Evolutionary conservation across 2,329 filamentous ascomycete species (phyloP), one percentile per base, ranked within the genome.

Genomic region (Nakataea oryzae): DNA sequence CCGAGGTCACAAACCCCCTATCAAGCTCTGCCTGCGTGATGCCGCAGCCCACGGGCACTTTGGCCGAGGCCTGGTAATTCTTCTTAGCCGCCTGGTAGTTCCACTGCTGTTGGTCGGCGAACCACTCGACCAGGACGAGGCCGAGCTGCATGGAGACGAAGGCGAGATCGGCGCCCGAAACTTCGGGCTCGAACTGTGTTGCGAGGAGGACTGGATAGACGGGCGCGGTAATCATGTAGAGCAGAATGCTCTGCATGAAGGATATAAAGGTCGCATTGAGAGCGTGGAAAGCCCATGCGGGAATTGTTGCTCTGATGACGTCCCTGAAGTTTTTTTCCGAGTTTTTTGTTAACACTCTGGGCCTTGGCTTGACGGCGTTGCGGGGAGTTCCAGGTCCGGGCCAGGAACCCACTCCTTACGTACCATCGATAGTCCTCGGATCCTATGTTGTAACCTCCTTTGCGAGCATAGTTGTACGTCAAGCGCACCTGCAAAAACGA

Each of bases 381-480:
- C 30, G 30, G 11, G 34, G 5, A 21, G 14, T 21, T 21, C 14
- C 34, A 21, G 34, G 7, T 14, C 34, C n/a, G 14, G 34, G 41
- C 17, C 7, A 24, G 7, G 24, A 50, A 3, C 17, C 21, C 12
- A 14, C 11, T 21, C 54, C 12, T 8, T 32, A n/a, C 72, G 60
- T 68, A 81, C 86, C 95, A 99, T 76, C 95, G 85, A 74, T 99
- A 99, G 74, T 99, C 95, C 75, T 99, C 93, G 21, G 89, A 93
- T 50, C 95, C 93, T 66, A 93, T 80, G 21, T 81, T 78, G 73
- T 99, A 99, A 28, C 95, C 95, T 54, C 95, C 95, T 74, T 91
- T 96, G 63, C 95, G 88, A 87, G 90, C 96, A 77, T 97, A 99
- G 76, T 99, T 99, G 80, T 85, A 97, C 3, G 93, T 97, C 74